Base-by-base conservation (phyloP, 257 asterid genomes). In the Misopates orontium region DNA sequence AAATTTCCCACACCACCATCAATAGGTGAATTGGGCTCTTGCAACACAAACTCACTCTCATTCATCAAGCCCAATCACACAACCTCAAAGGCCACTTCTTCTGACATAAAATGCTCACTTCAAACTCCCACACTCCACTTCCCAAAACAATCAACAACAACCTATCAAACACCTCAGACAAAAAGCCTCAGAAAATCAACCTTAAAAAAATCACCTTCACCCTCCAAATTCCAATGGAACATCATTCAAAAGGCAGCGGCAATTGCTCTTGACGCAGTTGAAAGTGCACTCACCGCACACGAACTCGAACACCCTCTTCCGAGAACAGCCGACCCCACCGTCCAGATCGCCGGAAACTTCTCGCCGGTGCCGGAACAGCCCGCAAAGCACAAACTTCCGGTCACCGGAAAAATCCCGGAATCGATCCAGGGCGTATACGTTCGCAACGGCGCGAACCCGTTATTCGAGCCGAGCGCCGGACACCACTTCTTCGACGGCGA, bases 401-500 rank as follows among this genome's bases (percentile, higher is more conserved):
- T 90, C 45, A 17, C 72, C 42, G 99, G 97, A 0, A 73, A 69
- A 31, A 85, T 94, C 25, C 99, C 99, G 3, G 72, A 75, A 0
- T 74, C 89, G 7, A 84, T 94, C 31, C 73, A 74, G 20, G 99
- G 99, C 0, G 89, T 83, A 1, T 94, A 94, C 64, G 88, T 90
- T 3, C 55, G 99, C 0, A 94, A 94, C 95, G 99, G 99, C 0
- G 99, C 99, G 0, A 94, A 94, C 44, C 99, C 99, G 0, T 79
- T 82, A 5, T 85, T 84, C 68, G 95, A 88, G 75, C 99, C 99
- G 3, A 60, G 72, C 12, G 95, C 97, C 64, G 99, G 99, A 0
- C 99, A 94, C 83, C 99, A 94, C 55, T 86, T 94, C 75, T 94
- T 94, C 71, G 99, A 94, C 75, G 99, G 99, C 5, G 99, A 94